Conservation (phyloP, 345 rosid species). For the Euphorbia lathyris region DNA sequence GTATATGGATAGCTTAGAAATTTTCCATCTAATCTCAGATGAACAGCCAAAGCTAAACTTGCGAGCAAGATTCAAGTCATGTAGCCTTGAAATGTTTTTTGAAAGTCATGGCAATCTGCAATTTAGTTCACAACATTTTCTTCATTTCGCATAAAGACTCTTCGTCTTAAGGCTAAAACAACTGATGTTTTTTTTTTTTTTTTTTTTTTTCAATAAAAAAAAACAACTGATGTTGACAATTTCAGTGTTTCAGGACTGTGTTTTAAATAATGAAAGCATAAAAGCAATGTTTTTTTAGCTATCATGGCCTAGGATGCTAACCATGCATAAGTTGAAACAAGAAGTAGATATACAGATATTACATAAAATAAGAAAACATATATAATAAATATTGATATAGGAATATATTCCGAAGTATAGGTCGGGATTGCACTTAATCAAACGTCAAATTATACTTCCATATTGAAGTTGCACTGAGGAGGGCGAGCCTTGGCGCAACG, state of each 20-base stretch:
- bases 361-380: too few species aligned
- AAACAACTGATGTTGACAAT: background rate
- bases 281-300: background rate
- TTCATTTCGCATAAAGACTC: background rate
- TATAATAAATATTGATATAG: too few species aligned
- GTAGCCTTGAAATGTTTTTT: background rate
- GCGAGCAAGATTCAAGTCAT: background rate
- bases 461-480: too few species aligned
- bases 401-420: too few species aligned
- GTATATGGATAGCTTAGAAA: background rate
- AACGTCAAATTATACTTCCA: too few species aligned
- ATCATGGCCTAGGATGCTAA: background rate
- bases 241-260: background rate
- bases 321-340: background rate
- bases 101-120: background rate
- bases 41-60: background rate
- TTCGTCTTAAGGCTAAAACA: background rate
- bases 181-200: too few species aligned
- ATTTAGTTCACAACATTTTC: too few species aligned
- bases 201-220: too few species aligned
- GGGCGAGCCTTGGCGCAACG: too few species aligned
- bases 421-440: too few species aligned
- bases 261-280: background rate
- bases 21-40: background rate
- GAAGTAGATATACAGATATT: too few species aligned